Conservation (phyloP, 176 grass and related monocot genomes). For the Ampelocalamus luodianensis region DNA sequence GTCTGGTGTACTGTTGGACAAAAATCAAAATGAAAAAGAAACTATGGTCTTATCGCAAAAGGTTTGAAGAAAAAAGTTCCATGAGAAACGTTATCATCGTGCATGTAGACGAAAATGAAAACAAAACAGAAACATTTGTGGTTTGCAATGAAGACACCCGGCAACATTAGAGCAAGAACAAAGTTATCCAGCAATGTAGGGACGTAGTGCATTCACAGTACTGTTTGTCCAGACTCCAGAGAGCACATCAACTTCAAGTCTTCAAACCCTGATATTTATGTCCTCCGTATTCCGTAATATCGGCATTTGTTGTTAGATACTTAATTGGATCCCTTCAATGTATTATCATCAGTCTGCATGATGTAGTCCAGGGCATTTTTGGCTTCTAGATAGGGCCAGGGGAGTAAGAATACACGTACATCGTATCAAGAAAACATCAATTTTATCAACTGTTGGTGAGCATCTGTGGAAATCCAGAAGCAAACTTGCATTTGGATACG, state of each 20-base stretch:
- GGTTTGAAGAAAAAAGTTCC: background rate
- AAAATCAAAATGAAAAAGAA: background rate
- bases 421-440: background rate
- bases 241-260: conserved; percentile 21
- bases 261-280: conserved; percentile 42
- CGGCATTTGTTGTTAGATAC: conserved; percentile 33
- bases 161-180: conserved; percentile 43
- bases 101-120: conserved; percentile 1
- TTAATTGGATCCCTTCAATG: background rate
- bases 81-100: background rate
- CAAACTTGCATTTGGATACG: background rate
- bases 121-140: conserved; percentile 42
- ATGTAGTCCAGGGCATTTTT: conserved; percentile 32
- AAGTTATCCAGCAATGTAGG: conserved; percentile 45
- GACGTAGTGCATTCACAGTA: background rate
- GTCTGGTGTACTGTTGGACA: background rate
- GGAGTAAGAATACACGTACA: background rate
- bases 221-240: conserved; percentile 36
- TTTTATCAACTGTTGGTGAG: background rate
- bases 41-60: background rate
- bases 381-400: background rate
- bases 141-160: conserved; percentile 43
- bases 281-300: conserved; percentile 10
- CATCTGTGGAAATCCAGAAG: background rate
- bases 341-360: background rate